phyloP scores from a whole-genome alignment of 2,329 filamentous ascomycete genomes.

The Paramyrothecium sp. region DNA sequence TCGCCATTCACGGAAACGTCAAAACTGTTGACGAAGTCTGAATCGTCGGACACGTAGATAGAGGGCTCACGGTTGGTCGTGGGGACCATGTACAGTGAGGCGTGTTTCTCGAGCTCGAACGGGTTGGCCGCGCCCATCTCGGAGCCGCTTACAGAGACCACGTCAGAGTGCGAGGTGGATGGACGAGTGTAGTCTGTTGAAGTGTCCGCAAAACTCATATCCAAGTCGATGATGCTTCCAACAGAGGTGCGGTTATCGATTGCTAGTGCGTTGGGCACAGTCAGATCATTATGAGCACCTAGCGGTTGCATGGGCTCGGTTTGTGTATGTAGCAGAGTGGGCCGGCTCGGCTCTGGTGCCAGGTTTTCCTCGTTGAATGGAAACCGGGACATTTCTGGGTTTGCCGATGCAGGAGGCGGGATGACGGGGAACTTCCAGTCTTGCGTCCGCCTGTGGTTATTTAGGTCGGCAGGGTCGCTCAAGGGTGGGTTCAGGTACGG shows the following conservation, averaged over 20 bases:
- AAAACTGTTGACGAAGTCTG: conserved; percentile 41
- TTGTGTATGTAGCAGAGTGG: conserved; percentile 46
- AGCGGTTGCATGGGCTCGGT: conserved; percentile 48
- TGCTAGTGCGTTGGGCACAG: conserved; percentile 28
- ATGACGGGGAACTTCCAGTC: conserved; percentile 60
- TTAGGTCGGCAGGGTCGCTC: conserved; percentile 57
- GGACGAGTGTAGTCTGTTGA: conserved; percentile 51
- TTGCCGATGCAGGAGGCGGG: conserved; percentile 48
- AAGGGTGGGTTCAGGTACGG: conserved; percentile 48
- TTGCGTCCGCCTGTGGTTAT: conserved; percentile 48
- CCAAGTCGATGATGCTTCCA: conserved; percentile 51
- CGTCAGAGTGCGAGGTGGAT: conserved; percentile 60
- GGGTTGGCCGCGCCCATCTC: conserved; percentile 55
- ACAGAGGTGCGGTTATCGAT: conserved; percentile 40
- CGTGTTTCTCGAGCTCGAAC: conserved; percentile 63
- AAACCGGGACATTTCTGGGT: conserved; percentile 52
- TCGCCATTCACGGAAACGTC: conserved; percentile 23
- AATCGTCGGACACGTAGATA: conserved; percentile 61
- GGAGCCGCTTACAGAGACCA: conserved; percentile 53
- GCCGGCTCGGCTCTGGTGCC: conserved; percentile 33
- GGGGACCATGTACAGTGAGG: conserved; percentile 49
- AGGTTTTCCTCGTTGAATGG: conserved; percentile 36
- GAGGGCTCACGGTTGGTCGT: conserved; percentile 50
- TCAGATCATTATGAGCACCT: conserved; percentile 39
- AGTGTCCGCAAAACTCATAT: conserved; percentile 53